These are phyloP conservation scores for Penicillium psychrosexuale DNA, from an alignment of 2,329 filamentous ascomycete species.

Conservation along the genomic window DNA sequence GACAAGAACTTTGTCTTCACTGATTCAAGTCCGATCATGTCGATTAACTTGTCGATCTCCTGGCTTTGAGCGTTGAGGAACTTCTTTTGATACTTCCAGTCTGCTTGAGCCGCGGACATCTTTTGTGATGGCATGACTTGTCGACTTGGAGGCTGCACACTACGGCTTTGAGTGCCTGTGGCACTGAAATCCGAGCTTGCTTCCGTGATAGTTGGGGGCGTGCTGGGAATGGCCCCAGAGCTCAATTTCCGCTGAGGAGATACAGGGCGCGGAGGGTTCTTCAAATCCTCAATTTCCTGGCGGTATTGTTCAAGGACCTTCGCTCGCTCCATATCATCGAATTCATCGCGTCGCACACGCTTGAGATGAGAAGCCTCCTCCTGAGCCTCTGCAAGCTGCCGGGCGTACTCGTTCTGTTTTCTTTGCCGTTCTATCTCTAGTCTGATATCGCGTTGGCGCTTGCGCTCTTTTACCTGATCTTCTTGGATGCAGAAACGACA, in stretches of 20 bases:
- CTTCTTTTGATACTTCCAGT: constrained; percentile 63
- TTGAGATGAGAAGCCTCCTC: constrained; percentile 23
- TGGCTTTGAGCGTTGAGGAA: constrained; percentile 51
- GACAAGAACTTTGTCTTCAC: constrained; percentile 63
- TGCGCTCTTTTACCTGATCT: constrained; percentile 44
- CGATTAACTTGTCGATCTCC: constrained; percentile 63
- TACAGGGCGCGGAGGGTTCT: neutral
- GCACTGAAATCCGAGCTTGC: neutral
- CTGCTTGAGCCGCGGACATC: constrained; percentile 38
- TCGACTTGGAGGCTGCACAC: neutral
- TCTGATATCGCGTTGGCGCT: constrained; percentile 50
- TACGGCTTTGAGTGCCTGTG: neutral
- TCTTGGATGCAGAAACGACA: constrained; percentile 57
- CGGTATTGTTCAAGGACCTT: constrained; percentile 19
- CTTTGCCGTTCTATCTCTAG: constrained; percentile 38
- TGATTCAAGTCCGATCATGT: constrained; percentile 66
- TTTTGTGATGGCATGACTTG: neutral
- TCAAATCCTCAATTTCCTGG: constrained; percentile 19
- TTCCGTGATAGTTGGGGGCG: neutral
- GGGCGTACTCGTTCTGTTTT: constrained; percentile 21
- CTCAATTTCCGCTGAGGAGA: neutral
- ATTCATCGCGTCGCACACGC: constrained; percentile 16
- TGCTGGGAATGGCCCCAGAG: neutral
- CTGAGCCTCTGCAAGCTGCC: constrained; percentile 23
- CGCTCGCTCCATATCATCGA: constrained; percentile 19